Conservation (phyloP, 164 flowering plant species). For the Kingdonia uniflora region DNA sequence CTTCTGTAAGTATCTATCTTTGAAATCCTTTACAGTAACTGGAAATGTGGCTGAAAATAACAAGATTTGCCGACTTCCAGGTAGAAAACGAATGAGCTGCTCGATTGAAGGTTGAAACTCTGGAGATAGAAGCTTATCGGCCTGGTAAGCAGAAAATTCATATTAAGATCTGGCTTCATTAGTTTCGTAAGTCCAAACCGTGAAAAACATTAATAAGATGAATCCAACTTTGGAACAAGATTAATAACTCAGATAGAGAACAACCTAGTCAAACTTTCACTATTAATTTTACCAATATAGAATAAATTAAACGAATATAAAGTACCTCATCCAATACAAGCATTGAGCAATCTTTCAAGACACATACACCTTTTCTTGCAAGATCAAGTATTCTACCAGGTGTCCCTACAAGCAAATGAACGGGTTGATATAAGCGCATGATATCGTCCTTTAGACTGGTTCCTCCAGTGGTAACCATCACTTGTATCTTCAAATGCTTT, state of each 20-base stretch:
- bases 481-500: conserved; percentile 85
- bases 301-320: no score
- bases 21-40: conserved; percentile 88
- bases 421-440: conserved; percentile 97
- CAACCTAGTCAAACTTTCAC: no score
- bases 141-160: conserved; percentile 31
- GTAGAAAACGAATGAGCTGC: conserved; percentile 75
- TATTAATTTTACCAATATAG: no score
- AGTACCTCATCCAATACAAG: conserved; percentile 97
- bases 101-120: conserved; percentile 94
- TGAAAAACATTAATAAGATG: no score
- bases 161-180: no score
- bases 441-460: conserved; percentile 97
- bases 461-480: conserved; percentile 98
- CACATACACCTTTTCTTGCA: conserved; percentile 81
- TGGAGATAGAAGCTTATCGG: conserved; percentile 92
- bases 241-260: no score
- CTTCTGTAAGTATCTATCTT: conserved; percentile 70
- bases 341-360: conserved; percentile 78
- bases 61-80: conserved; percentile 70
- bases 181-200: no score
- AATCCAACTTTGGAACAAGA: no score
- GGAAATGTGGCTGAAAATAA: conserved; percentile 99
- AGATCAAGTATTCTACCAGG: conserved; percentile 98
- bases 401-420: conserved; percentile 95